Percentiles rank a stretch among this genome's conserved stretches.
Evolutionary conservation across 208 protist genomes (phyloP).

Genomic region (Porcisia hertigi): DNA sequence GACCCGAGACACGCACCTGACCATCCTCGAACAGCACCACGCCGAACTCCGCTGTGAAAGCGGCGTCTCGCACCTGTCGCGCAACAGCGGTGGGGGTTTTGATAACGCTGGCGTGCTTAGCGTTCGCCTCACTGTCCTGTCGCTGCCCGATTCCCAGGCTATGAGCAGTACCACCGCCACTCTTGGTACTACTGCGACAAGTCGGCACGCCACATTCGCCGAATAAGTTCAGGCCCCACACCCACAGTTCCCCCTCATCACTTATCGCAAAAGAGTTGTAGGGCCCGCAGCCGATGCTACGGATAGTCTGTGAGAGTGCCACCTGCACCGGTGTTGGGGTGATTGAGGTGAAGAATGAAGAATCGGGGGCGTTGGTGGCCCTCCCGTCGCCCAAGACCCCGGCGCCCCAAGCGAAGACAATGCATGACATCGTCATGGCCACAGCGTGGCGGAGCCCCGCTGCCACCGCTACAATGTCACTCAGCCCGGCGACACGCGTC

Average conservation of each 20-base stretch:
- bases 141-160: neutral
- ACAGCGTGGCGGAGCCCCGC: slow-evolving; percentile 69
- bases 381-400: slow-evolving; percentile 49
- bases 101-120: slow-evolving; percentile 7
- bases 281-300: slow-evolving; percentile 64
- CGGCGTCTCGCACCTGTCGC: slow-evolving; percentile 56
- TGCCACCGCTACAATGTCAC: slow-evolving; percentile 47
- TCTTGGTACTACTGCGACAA: neutral
- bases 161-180: neutral
- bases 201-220: slow-evolving; percentile 52
- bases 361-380: neutral
- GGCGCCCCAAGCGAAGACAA: slow-evolving; percentile 71
- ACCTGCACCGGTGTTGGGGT: slow-evolving; percentile 45
- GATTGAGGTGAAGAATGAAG: neutral
- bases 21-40: slow-evolving; percentile 56
- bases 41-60: slow-evolving; percentile 47
- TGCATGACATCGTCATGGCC: slow-evolving; percentile 49
- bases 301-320: slow-evolving; percentile 49
- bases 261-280: slow-evolving; percentile 71
- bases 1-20: slow-evolving; percentile 43
- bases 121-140: neutral
- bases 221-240: slow-evolving; percentile 70
- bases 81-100: slow-evolving; percentile 43
- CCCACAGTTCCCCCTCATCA: slow-evolving; percentile 61
- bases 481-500: slow-evolving; percentile 28